Percentiles rank a stretch among this genome's conserved stretches.
Conservation (phyloP, 2,329 filamentous ascomycete genomes). For the Fusarium clavum region DNA sequence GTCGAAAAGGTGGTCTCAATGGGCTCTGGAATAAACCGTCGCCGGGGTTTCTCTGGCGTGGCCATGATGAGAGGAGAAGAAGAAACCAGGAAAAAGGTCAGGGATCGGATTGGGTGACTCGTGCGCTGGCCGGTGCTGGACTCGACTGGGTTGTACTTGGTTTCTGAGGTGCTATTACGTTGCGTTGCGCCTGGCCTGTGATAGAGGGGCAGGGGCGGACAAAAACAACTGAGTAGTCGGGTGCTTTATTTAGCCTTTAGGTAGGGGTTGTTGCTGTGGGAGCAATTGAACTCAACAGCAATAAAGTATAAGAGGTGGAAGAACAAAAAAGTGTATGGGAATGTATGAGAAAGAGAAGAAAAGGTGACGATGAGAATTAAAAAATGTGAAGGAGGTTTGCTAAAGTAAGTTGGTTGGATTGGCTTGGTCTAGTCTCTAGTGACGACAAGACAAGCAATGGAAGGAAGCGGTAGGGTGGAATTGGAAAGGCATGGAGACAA, state of each 20-base stretch:
- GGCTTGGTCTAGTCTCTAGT: conserved; percentile 7
- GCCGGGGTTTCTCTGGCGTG: conserved; percentile 57
- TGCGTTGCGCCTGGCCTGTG: conserved; percentile 30
- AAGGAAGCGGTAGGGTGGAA: conserved; percentile 24
- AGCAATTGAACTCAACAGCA: conserved; percentile 3
- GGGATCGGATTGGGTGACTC: conserved; percentile 31
- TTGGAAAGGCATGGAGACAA: conserved; percentile 2
- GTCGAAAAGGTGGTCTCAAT: conserved; percentile 78
- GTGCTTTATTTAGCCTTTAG: background rate
- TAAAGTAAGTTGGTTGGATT: conserved; percentile 15
- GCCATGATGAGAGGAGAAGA: conserved; percentile 55
- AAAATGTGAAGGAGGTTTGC: conserved; percentile 21
- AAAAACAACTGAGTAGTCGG: conserved; percentile 35
- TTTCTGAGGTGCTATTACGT: conserved; percentile 12
- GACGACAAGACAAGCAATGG: conserved; percentile 23
- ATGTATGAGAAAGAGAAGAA: background rate
- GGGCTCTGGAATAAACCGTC: conserved; percentile 75
- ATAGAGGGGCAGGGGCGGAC: conserved; percentile 44
- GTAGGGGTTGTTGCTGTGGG: background rate
- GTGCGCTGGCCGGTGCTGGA: conserved; percentile 18
- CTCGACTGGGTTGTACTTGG: conserved; percentile 35
- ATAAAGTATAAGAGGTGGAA: background rate
- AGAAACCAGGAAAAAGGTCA: conserved; percentile 47
- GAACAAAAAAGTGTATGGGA: background rate
- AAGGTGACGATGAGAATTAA: conserved; percentile 16